Base-by-base conservation (phyloP, 2,329 filamentous ascomycete genomes). In the Akanthomyces lecanii region DNA sequence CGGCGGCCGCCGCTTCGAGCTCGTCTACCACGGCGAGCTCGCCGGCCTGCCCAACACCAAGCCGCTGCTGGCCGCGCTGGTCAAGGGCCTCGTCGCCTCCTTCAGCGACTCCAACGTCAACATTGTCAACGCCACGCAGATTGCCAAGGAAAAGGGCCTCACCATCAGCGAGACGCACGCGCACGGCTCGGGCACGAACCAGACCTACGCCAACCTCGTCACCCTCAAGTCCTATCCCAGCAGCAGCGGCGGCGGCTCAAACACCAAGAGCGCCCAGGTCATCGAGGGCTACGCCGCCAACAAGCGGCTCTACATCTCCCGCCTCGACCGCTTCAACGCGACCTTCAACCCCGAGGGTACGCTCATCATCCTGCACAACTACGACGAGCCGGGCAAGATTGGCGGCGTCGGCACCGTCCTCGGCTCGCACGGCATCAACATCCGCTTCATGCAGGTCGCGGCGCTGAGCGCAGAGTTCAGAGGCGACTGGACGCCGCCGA, bases 341-440 rank as follows among this genome's bases (percentile, higher is more conserved):
- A 86, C 85, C 5, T 94, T 95, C 67, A 81, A 85, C 12, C 90
- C 90, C 0, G 83, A 89, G 64, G 90, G 90, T 0, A 91, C 85
- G 0, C 73, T 94, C 64, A 79, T 93, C n/a, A 88, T 94, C 64
- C 84, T 91, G 69, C 85, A 91, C 70, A 94, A 94, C 76, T 92
- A 90, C 69, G 90, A 95, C 71, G 83, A 87, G 66, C 89, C 89
- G 0, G 91, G 91, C 12, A 93, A 92, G 79, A 94, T 95, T 72
- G 91, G 91, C 2, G 85, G 86, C 44, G 90, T 95, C 3, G 91
- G 91, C 0, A 87, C 82, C 63, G 81, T 87, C 58, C 76, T 94
- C 30, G 91, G 90, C 0, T 81, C 81, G 44, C 83, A 89, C 44
- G 86, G 85, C 0, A 86, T 95, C 59, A 95, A 95, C 70, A 91